Evolutionary conservation across 306 rosid genomes (phyloP).

Genomic region (Cicer yamashitae): DNA sequence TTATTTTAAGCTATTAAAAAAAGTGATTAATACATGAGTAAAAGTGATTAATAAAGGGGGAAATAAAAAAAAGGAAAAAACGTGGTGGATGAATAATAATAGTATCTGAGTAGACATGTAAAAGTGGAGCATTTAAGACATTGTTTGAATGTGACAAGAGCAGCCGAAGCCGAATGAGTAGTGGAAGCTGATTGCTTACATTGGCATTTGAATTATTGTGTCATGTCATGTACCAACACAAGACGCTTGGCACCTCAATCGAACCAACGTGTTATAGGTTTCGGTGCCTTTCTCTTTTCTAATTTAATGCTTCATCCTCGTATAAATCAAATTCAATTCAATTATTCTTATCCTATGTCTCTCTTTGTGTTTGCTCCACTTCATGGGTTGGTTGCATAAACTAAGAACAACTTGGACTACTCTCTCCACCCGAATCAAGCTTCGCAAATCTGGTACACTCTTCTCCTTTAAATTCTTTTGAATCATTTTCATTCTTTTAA

Average conservation of each 20-base stretch:
- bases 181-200: neutral
- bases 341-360: neutral
- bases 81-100: constrained; percentile 1
- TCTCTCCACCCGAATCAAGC: constrained; percentile 50
- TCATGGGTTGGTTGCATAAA: constrained; percentile 63
- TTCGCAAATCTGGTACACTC: constrained; percentile 49
- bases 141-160: constrained; percentile 45
- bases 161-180: constrained; percentile 46
- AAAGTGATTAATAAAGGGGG: neutral
- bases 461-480: no score
- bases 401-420: constrained; percentile 51
- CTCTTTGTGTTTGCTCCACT: neutral
- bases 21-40: no score
- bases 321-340: neutral
- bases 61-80: neutral
- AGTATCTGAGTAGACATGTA: constrained; percentile 17
- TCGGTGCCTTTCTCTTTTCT: constrained; percentile 42
- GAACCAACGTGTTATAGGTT: constrained; percentile 55
- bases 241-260: constrained; percentile 63
- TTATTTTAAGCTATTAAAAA: no score
- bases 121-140: constrained; percentile 40
- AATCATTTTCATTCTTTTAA: no score
- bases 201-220: neutral
- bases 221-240: constrained; percentile 34
- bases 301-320: neutral